A percentile compares a stretch with the other conserved stretches of the same genome.
phyloP scores from a whole-genome alignment of 768 basidiomycete genomes.

The Dentipellis fragilis region DNA sequence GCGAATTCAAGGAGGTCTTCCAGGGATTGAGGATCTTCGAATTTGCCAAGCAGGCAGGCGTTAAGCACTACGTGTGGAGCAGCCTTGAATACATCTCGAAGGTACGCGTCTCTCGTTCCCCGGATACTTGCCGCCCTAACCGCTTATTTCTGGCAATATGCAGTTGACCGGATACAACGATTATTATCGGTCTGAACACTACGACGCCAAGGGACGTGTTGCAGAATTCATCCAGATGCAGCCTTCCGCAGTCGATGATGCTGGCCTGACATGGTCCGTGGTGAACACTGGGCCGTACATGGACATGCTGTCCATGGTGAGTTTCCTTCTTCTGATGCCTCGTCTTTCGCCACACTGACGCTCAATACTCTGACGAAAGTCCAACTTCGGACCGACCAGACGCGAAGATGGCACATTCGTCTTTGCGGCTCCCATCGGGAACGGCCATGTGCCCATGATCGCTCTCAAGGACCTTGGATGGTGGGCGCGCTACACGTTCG shows the following conservation, averaged over 20 bases:
- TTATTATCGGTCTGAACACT: slow-evolving; percentile 27
- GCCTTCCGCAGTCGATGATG: slow-evolving; percentile 22
- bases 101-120: slow-evolving; percentile 14
- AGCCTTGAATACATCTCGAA: slow-evolving; percentile 29
- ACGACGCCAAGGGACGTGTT: slow-evolving; percentile 31
- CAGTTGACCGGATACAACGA: slow-evolving; percentile 15
- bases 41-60: slow-evolving; percentile 21
- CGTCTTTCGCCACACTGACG: not conserved
- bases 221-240: slow-evolving; percentile 26
- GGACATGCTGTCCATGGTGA: slow-evolving; percentile 31
- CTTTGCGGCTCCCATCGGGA: slow-evolving; percentile 18
- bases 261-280: slow-evolving; percentile 25
- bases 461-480: slow-evolving; percentile 23
- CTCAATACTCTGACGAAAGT: not conserved
- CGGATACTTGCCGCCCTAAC: not conserved
- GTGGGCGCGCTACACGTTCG: slow-evolving; percentile 22
- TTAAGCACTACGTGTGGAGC: slow-evolving; percentile 30
- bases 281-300: slow-evolving; percentile 31
- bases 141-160: slow-evolving; percentile 7
- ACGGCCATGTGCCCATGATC: slow-evolving; percentile 20
- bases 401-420: slow-evolving; percentile 21
- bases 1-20: slow-evolving; percentile 28
- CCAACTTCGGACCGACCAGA: slow-evolving; percentile 15
- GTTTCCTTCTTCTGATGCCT: slow-evolving; percentile 1
- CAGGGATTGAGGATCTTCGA: slow-evolving; percentile 30